These are phyloP conservation scores for Jaminaea rosea DNA, from an alignment of 1,284 basidiomycete species.

Conservation along the genomic window DNA sequence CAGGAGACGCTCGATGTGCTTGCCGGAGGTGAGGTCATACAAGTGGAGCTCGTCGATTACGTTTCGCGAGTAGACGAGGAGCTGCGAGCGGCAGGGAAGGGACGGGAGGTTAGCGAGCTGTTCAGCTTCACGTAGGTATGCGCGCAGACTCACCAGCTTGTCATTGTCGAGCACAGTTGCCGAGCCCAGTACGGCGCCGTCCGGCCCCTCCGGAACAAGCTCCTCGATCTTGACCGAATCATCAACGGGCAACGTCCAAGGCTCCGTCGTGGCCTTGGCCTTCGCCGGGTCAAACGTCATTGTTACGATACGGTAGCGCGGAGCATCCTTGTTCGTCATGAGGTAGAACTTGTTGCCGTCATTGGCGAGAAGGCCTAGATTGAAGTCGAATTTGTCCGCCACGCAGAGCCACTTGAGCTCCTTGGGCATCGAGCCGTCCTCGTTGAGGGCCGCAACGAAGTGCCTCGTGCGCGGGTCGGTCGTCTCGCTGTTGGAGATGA, in stretches of 20 bases:
- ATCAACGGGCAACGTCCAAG: conserved; percentile 24
- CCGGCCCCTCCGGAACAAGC: conserved; percentile 62
- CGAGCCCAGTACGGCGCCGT: conserved; percentile 56
- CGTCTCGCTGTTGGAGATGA: conserved; percentile 35
- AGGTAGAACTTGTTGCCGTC: conserved; percentile 41
- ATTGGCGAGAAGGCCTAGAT: conserved; percentile 33
- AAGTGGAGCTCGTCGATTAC: conserved; percentile 76
- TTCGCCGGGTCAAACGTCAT: conserved; percentile 19
- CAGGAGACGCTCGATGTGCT: conserved; percentile 56
- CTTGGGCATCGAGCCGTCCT: conserved; percentile 7
- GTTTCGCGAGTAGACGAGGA: conserved; percentile 64
- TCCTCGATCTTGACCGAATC: conserved; percentile 51
- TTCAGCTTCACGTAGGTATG: no score
- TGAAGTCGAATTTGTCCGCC: conserved; percentile 33
- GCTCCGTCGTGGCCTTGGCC: conserved; percentile 13
- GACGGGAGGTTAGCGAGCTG: no score
- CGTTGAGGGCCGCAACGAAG: conserved; percentile 26
- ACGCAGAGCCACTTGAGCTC: conserved; percentile 36
- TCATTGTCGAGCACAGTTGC: conserved; percentile 56
- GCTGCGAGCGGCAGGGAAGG: no score
- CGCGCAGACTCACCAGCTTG: no score
- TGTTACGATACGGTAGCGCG: conserved; percentile 38
- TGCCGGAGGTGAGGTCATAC: conserved; percentile 57
- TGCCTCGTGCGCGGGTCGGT: conserved; percentile 38
- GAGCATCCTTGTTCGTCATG: conserved; percentile 40